A percentile compares a stretch with the other conserved stretches of the same genome.
These are phyloP conservation scores for Eragrostis curvula DNA, from an alignment of 176 grass and related monocot species.

Conservation along the genomic window DNA sequence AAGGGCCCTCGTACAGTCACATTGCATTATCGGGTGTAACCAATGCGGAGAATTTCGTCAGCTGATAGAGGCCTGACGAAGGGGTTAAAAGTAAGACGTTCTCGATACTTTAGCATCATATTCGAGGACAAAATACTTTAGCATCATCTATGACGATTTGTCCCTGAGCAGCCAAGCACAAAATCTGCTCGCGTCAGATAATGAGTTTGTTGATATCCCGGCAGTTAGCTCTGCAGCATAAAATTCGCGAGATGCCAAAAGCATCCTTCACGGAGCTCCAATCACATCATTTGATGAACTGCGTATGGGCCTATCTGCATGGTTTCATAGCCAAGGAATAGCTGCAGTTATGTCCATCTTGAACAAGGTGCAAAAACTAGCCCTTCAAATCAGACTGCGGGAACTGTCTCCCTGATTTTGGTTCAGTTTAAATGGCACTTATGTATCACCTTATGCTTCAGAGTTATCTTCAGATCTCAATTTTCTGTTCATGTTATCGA, in stretches of 20 bases:
- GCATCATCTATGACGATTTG: conserved; percentile 16
- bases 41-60: not conserved
- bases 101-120: not conserved
- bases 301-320: not conserved
- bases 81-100: not conserved
- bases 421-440: conserved; percentile 7
- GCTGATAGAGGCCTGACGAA: not conserved
- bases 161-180: not conserved
- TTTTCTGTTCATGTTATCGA: conserved; percentile 81
- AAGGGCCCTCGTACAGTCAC: not conserved
- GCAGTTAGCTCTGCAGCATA: conserved; percentile 1
- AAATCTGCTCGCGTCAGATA: not conserved
- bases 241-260: not conserved
- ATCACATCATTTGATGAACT: not conserved
- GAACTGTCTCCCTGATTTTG: not conserved
- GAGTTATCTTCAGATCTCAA: conserved; percentile 40
- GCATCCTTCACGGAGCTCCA: not conserved
- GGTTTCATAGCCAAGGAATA: not conserved
- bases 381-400: not conserved
- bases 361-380: not conserved
- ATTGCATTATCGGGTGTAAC: not conserved
- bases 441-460: conserved; percentile 32
- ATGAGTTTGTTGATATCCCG: conserved; percentile 1
- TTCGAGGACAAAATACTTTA: not conserved
- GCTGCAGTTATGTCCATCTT: not conserved